Base-by-base conservation (phyloP, 345 rosid species). In the Corymbia maculata region DNA sequence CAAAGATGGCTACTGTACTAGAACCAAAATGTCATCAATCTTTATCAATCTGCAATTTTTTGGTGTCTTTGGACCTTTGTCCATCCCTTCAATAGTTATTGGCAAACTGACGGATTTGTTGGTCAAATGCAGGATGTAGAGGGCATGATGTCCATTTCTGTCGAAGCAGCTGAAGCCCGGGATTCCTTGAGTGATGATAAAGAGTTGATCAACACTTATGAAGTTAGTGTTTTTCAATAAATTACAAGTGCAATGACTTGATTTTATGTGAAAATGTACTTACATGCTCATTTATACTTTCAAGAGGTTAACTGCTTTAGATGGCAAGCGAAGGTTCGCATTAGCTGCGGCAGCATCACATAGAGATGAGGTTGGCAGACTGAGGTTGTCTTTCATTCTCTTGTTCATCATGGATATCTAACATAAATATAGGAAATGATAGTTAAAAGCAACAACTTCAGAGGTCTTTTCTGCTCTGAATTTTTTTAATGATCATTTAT, bases 81-180 rank as follows among this genome's bases (percentile, higher is more conserved):
- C 82, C 49, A 36, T 87, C 32, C 36, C 88, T 75, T 87, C 86
- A 50, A 85, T 86, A 53, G 53, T 61, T 86, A 86, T 49, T 53
- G 79, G 82, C 85, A 47, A 21, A 85, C 24, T 85, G 51, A 52
- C 51, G 89, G 53, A 88, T 68, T 52, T 87, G 82, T 87, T 90
- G 24, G 84, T 75, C 87, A 75, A 85, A 87, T 90, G 85, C 92
- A 98, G 99, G 99, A 97, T 94, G 96, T 97, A 87, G 98, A 96
- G 91, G 99, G 99, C 89, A 98, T 98, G 99, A 95, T 98, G 99
- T 98, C 99, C 45, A 98, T 98, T 87, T 98, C 99, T 52, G 98
- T 94, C 88, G 99, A 97, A 94, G 99, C 99, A 92, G 92, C 99
- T 87, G 99, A 93, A 89, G 99, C 99, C 66, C 93, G 95, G 22